Evolutionary conservation across 2,329 filamentous ascomycete species (phyloP).

Genomic region (Aspergillus pseudoterreus): DNA sequence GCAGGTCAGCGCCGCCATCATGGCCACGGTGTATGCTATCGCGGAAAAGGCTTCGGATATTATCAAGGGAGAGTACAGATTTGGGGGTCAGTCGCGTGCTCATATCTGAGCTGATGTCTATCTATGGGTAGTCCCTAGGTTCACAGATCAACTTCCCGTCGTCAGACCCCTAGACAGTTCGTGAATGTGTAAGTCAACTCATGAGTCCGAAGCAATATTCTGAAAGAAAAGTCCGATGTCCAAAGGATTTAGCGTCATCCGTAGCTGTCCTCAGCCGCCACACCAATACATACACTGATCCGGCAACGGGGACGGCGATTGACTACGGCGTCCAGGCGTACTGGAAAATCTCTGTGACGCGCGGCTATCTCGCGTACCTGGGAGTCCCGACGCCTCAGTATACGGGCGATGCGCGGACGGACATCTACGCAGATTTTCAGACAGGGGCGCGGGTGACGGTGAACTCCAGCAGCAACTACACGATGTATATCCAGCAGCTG

Average conservation of each 20-base stretch:
- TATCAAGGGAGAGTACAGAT: conserved; percentile 11
- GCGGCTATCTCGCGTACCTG: conserved; percentile 4
- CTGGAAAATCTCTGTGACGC: background rate
- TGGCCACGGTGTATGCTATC: conserved; percentile 31
- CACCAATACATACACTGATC: conserved; percentile 3
- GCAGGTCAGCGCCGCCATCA: conserved; percentile 26
- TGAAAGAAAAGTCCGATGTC: too few relatives aligned
- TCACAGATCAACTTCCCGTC: too few relatives aligned
- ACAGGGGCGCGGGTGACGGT: background rate
- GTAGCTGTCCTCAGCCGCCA: conserved; percentile 2
- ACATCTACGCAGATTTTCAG: background rate
- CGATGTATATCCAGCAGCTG: conserved; percentile 9
- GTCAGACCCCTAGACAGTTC: too few relatives aligned
- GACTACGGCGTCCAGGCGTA: conserved; percentile 4
- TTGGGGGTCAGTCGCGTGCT: too few relatives aligned
- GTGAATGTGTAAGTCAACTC: too few relatives aligned
- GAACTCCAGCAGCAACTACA: background rate
- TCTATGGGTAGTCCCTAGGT: too few relatives aligned
- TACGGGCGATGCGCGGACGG: too few relatives aligned
- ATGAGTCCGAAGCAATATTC: too few relatives aligned
- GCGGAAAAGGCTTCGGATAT: conserved; percentile 23
- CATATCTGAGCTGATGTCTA: too few relatives aligned
- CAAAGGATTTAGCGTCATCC: too few relatives aligned
- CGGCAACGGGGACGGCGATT: background rate
- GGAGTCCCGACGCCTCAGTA: background rate